These are phyloP conservation scores for Ceratocystis colombiana DNA, from an alignment of 2,329 filamentous ascomycete species.

Conservation along the genomic window DNA sequence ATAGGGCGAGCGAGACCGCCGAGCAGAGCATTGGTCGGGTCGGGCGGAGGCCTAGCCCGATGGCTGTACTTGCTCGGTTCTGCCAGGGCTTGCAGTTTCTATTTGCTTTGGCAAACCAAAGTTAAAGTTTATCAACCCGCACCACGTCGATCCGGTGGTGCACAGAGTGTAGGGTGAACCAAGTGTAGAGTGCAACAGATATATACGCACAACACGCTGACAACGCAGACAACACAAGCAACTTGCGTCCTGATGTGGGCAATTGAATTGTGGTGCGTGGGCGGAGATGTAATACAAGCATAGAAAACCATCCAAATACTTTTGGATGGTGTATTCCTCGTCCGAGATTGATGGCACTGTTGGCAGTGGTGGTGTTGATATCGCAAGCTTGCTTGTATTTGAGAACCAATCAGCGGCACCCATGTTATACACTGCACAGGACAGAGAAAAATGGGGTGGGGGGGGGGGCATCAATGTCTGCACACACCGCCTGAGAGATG, in stretches of 20 bases:
- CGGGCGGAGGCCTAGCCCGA: conserved; percentile 3
- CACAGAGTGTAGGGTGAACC: not conserved
- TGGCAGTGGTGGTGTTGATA: not conserved
- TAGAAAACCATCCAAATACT: not conserved
- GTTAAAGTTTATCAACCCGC: not conserved
- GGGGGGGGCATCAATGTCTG: no score
- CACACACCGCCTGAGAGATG: not conserved
- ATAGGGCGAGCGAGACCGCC: not conserved
- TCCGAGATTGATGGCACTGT: not conserved
- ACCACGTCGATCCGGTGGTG: not conserved
- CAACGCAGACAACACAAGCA: not conserved
- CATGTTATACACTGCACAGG: not conserved
- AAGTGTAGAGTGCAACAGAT: not conserved
- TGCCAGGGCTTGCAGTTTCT: not conserved
- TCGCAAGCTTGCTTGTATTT: not conserved
- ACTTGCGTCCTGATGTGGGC: no score
- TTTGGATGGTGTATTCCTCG: not conserved
- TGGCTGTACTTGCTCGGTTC: not conserved
- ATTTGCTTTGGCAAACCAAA: not conserved
- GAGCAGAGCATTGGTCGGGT: not conserved
- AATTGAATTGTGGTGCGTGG: not conserved
- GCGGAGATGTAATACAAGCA: not conserved
- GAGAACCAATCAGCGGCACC: not conserved
- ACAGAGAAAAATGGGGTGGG: not conserved
- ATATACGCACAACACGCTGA: not conserved